These are phyloP conservation scores for Penicillium atrosanguineum DNA, from an alignment of 495 filamentous ascomycete genomes.

Conservation along the genomic window DNA sequence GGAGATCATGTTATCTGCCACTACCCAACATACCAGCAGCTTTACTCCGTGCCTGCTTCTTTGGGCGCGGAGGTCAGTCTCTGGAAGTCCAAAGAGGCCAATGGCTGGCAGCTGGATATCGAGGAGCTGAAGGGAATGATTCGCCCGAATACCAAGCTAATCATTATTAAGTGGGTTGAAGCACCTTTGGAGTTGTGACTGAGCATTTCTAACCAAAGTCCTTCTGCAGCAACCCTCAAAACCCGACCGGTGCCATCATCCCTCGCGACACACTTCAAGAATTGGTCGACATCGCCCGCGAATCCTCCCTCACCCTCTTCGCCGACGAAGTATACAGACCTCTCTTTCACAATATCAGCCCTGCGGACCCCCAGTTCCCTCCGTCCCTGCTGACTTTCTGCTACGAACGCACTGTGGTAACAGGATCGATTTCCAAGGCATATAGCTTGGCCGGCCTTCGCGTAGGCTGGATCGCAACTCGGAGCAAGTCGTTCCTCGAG, in stretches of 20 bases:
- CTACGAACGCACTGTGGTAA: conserved; percentile 68
- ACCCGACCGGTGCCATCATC: conserved; percentile 77
- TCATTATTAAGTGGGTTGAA: conserved; percentile 57
- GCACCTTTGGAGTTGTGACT: background rate
- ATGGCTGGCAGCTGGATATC: conserved; percentile 66
- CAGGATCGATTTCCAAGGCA: conserved; percentile 83
- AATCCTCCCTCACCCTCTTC: conserved; percentile 63
- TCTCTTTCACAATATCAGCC: conserved; percentile 74
- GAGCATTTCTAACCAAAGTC: conserved; percentile 3
- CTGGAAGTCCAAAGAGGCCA: conserved; percentile 67
- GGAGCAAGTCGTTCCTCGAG: conserved; percentile 60
- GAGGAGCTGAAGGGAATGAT: conserved; percentile 66
- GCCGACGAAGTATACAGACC: conserved; percentile 88
- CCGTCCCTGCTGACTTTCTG: conserved; percentile 68
- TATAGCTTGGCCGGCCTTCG: conserved; percentile 83
- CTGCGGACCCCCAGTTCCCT: conserved; percentile 56
- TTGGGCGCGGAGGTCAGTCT: conserved; percentile 78
- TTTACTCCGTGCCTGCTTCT: conserved; percentile 73
- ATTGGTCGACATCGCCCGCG: conserved; percentile 62
- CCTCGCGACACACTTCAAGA: conserved; percentile 56
- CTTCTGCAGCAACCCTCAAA: conserved; percentile 76
- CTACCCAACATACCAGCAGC: conserved; percentile 86
- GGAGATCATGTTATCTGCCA: conserved; percentile 90
- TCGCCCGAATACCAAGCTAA: conserved; percentile 71
- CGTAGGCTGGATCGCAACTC: conserved; percentile 78